Percentiles rank a stretch among this genome's conserved stretches.
These are phyloP conservation scores for Ballota nigra DNA, from an alignment of 257 asterid genomes.

Conservation along the genomic window DNA sequence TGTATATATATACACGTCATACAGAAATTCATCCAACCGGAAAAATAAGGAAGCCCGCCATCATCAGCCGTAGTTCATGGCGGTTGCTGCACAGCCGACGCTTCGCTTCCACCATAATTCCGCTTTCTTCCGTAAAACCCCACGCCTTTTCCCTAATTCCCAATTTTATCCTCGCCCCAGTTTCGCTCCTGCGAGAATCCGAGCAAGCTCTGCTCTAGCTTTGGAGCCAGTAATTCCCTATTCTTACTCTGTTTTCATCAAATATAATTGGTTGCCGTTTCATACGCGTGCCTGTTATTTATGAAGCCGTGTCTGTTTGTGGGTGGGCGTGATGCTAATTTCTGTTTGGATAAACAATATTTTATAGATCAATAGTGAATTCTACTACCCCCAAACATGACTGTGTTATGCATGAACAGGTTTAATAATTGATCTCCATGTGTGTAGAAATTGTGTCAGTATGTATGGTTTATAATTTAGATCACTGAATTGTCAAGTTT, in stretches of 20 bases:
- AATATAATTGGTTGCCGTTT: not conserved
- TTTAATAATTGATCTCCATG: not conserved
- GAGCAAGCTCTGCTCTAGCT: conserved; percentile 62
- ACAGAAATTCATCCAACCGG: conserved; percentile 22
- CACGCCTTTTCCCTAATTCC: conserved; percentile 29
- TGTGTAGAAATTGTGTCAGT: too few relatives aligned
- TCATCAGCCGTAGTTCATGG: conserved; percentile 37
- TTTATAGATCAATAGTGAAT: not conserved
- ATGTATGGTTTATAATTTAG: too few relatives aligned
- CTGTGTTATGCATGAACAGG: not conserved
- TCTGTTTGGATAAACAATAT: not conserved
- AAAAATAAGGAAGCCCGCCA: conserved; percentile 23
- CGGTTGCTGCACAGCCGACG: conserved; percentile 41
- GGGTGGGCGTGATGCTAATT: not conserved
- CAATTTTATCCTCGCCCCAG: conserved; percentile 27
- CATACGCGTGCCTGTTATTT: not conserved
- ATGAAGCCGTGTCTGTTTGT: not conserved
- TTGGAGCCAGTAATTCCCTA: conserved; percentile 51
- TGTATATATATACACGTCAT: conserved; percentile 32
- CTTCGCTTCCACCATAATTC: conserved; percentile 33
- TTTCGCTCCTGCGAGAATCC: conserved; percentile 40
- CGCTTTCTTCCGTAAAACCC: conserved; percentile 28
- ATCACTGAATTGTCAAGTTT: not conserved
- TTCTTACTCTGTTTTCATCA: conserved; percentile 9
- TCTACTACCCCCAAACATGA: not conserved